Base-by-base conservation (phyloP, 2,329 filamentous ascomycete species). In the Colletotrichum gloeosporioides region DNA sequence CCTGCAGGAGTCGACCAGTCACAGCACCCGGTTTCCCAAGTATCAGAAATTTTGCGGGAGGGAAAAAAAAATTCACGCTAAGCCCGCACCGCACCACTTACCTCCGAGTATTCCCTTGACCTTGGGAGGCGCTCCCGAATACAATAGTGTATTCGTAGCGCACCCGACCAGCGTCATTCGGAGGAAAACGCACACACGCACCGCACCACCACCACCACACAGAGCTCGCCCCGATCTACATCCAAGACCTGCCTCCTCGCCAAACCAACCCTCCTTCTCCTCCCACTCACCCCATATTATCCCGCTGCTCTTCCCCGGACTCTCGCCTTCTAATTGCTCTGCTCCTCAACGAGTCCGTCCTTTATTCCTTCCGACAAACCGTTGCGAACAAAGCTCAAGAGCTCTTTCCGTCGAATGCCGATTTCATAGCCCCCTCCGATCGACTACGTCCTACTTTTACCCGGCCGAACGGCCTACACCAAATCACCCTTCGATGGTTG, bases 111-210 rank as follows among this genome's bases (percentile, higher is more conserved):
- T 76, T 74, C 70, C 74, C 69, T 67, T 34, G 64, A 44, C 62
- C 44, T 71, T 27, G 18, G 27, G 18, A 39, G 44, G n/a, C 25
- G 44, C 63, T 53, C 67, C 70, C 18, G 53, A 69, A 69, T 68
- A 68, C 63, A 44, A 32, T n/a, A 63, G 31, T 57, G 25, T 27
- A 44, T 63, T 31, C 61, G 27, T 39, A 70, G 53, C 61, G 39
- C 64, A 72, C 55, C 75, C 76, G 64, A 65, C 62, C 76, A 77
- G 77, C 77, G 77, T 78, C 75, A 78, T 77, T 77, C 74, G 62
- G 69, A 65, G 77, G 62, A 71, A 68, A 31, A 62, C 25, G 57
- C 57, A 62, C 68, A 62, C 71, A 57, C 68, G 71, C 73, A 76
- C 39, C 39, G 39, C 39, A 49, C 39, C 39, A 49, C 39, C 39